A percentile compares a stretch with the other conserved stretches of the same genome.
These are phyloP conservation scores for Oenanthe javanica DNA, from an alignment of 140 eudicot genomes.

Conservation along the genomic window DNA sequence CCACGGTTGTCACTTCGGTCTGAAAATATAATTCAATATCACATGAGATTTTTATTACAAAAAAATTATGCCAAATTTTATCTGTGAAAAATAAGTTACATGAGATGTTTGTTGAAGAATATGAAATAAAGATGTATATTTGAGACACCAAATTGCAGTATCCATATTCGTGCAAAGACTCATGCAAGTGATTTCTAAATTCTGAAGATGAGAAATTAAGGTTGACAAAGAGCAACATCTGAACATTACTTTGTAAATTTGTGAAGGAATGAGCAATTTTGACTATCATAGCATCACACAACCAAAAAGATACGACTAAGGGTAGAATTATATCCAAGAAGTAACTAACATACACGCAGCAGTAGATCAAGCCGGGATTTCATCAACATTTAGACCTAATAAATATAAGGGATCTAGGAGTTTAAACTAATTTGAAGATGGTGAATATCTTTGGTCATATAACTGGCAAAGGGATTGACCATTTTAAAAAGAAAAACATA, in stretches of 20 bases:
- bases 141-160: no score
- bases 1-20: conserved; percentile 97
- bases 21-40: conserved; percentile 25
- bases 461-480: background rate
- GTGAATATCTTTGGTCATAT: background rate
- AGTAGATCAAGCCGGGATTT: background rate
- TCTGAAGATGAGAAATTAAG: background rate
- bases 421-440: background rate
- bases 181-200: background rate
- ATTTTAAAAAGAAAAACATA: background rate
- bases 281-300: background rate
- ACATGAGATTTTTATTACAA: conserved; percentile 1
- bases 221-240: background rate
- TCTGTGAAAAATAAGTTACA: background rate
- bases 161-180: no score
- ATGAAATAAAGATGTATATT: no score
- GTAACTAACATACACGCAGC: background rate
- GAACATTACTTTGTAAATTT: background rate
- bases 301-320: background rate
- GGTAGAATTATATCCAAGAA: background rate
- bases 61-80: background rate
- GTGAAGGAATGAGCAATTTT: background rate
- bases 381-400: no score
- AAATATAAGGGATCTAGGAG: background rate
- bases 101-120: background rate